phyloP scores from a whole-genome alignment of 176 grass and related monocot species.

The Bolboschoenus planiculmis region DNA sequence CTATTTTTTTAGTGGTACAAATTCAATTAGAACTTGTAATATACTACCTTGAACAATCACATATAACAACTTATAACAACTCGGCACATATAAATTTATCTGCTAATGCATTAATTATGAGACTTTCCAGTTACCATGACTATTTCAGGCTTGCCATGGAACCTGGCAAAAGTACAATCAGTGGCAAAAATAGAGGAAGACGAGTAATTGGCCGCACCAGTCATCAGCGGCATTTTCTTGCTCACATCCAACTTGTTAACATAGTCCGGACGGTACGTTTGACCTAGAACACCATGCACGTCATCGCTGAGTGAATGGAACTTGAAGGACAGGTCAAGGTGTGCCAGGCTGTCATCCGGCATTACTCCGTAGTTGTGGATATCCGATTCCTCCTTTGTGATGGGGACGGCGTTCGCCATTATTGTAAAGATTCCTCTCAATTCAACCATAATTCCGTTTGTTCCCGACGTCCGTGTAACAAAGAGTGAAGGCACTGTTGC shows the following conservation, averaged over 20 bases:
- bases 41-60: not conserved
- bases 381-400: conserved; percentile 41
- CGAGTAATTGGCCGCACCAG: conserved; percentile 20
- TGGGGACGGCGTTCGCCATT: conserved; percentile 32
- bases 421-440: conserved; percentile 40
- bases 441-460: conserved; percentile 30
- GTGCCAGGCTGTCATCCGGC: conserved; percentile 36
- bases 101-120: not conserved
- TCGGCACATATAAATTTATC: not conserved
- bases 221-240: conserved; percentile 48
- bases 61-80: not conserved
- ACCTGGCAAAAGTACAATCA: conserved; percentile 44
- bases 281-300: conserved; percentile 53
- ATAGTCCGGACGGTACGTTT: conserved; percentile 47
- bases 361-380: conserved; percentile 47
- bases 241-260: conserved; percentile 37
- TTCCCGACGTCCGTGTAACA: conserved; percentile 22
- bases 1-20: not conserved
- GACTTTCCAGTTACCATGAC: not conserved
- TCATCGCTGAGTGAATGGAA: conserved; percentile 37
- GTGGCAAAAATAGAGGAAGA: conserved; percentile 41
- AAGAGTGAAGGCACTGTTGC: not conserved
- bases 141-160: conserved; percentile 23
- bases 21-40: not conserved
- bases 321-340: conserved; percentile 52